Base-by-base conservation (phyloP, 1,139 yeast species). In the Lodderomyces oxycetoniae region DNA sequence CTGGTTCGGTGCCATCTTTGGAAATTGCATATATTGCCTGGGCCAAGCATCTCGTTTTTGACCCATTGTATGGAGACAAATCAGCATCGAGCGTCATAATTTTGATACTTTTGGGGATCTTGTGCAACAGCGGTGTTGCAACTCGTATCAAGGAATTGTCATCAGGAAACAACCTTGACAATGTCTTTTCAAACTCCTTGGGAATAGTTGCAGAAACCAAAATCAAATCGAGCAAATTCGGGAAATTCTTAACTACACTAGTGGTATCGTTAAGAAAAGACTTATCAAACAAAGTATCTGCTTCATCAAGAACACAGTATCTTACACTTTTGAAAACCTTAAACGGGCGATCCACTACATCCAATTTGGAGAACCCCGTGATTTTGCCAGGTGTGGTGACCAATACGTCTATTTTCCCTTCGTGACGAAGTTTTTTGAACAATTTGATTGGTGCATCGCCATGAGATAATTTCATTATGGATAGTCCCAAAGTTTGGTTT, bases 201-300 rank as follows among this genome's bases (percentile, higher is more conserved):
- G 97, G 95, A 28, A 91, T 81, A 0, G 98, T 91, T 0, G 97
- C 97, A 1, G 95, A 81, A 41, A 93, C 86, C 45, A 91, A 75
- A 1, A 88, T 68, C 23, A 87, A 59, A 43, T 85, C 85, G 33
- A 66, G 65, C 26, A 83, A 61, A 39, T 74, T 71, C 3, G 71
- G 64, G 55, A 84, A 69, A 34, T 62, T 57, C 30, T 65, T 66
- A 22, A 88, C 58, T 1, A 77, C 71, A 4, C 66, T 57, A 44
- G 77, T 71, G 1, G 96, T 86, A 39, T 79, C 80, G 24, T 73
- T 73, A 11, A 79, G 61, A 74, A 91, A 89, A 0, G 95, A 82
- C 35, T 77, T 74, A 50, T 89, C 96, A 78, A 91, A 72, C 36
- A 91, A 63, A 0, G 96, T 85, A 56, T 91, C 98, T 0, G 98